Evolutionary conservation across 2,329 filamentous ascomycete genomes (phyloP), one percentile per base, ranked within the genome.

Genomic region (Pseudogymnoascus sp.): DNA sequence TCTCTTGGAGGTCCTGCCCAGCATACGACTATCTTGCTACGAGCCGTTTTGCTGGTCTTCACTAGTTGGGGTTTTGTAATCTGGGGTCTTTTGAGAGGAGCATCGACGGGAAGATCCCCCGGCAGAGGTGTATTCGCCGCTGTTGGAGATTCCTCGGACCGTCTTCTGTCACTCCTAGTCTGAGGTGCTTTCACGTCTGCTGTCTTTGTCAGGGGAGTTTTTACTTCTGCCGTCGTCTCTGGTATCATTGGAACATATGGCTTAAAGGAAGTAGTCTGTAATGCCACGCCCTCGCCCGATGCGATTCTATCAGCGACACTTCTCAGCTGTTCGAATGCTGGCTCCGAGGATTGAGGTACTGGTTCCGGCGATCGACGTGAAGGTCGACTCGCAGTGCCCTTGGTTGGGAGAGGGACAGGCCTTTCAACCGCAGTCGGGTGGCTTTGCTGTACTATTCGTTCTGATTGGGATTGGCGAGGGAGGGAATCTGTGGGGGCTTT

Each of bases 1-100:
- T 56, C 29, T 1, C 13, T 35, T 29, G 50, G n/a, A 31, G 14
- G 8, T 33, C 50, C 29, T 33, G 21, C 50, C 50, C 50, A 56
- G 6, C 50, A 29, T 4, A 50, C 29, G 6, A 47, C 44, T 63
- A 60, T 61, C 62, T 64, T 66, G 21, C 62, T 64, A 13, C 62
- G 59, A 33, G 61, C 35, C 14, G 61, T 35, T 47, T 50, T 59
- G 61, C 29, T 62, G 19, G 40, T 62, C 40, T 59, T 62, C 8
- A 62, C 10, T 13, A 47, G 29, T 21, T 47, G 33, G 5, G 60
- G 19, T 53, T 31, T 53, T 53, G 47, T 31, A 53, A 53, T 11
- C 29, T 33, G 50, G n/a, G 50, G 6, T 21, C 8, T 56, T 33
- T 13, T 56, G 24, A n/a, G 16, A 35, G 50, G n/a, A 33, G 11